Base-by-base conservation (phyloP, 441 rosid species). In the Gossypium schwendimanii region DNA sequence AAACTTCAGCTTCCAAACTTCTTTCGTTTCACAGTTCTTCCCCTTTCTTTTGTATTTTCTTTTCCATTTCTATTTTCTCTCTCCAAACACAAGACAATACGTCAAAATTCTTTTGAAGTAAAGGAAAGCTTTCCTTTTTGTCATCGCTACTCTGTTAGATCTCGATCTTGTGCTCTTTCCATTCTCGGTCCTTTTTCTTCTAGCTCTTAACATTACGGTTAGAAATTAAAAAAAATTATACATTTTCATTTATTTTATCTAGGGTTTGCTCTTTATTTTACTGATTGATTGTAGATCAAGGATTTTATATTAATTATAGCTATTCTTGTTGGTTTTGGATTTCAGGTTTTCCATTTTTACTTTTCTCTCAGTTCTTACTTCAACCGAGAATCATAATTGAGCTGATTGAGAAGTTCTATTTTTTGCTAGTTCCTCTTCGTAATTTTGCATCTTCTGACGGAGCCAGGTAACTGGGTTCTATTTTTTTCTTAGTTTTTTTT, bases 191-290 rank as follows among this genome's bases (percentile, higher is more conserved):
- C 7, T 81, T 58, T 63, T 70, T 73, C 18, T 45, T 50, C 79
- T 75, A 70, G 17, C 84, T 77, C 76, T n/a, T 77, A 72, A 75
- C 80, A 73, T 76, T 77, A 77, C 76, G 90, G 92, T 85, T 65
- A 63, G 80, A 57, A 21, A 14, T 49, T 45, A 36, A 49, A 14
- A 66, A 71, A 54, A 3, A 26, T 1, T 36, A 6, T 36, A 36
- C 41, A 36, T 7, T 36, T 36, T 36, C 41, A 36, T 36, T 36
- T 7, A 1, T 63, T 18, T 50, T 8, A 60, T 63, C 68, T 63
- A 14, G n/a, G 67, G 68, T 11, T 31, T 70, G 55, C 44, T 9
- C 70, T 73, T 69, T 57, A 5, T 78, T 8, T 54, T 68, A 60
- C 57, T 68, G 41, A 52, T 20, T 64, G 52, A 44, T 31, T 23